A percentile compares a stretch with the other conserved stretches of the same genome.
Conservation (phyloP, 257 asterid species). For the Euphrasia confusa region DNA sequence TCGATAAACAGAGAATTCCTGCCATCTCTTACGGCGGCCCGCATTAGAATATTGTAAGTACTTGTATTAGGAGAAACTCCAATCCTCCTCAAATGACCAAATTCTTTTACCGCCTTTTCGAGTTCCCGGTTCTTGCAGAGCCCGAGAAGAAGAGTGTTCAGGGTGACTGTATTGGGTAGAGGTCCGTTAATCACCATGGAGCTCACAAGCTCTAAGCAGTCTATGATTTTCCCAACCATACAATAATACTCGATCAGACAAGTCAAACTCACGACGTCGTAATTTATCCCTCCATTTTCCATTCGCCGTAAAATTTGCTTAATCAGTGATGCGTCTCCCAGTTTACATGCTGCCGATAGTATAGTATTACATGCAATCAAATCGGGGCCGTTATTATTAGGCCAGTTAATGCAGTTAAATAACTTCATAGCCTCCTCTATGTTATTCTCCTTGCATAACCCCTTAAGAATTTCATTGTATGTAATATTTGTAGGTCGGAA, state of each 20-base stretch:
- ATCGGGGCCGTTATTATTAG: slow-evolving; percentile 43
- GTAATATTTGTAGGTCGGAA: slow-evolving; percentile 43
- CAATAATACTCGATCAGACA: slow-evolving; percentile 48
- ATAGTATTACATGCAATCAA: slow-evolving; percentile 49
- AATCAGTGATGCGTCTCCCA: slow-evolving; percentile 32
- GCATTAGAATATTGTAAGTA: slow-evolving; percentile 49
- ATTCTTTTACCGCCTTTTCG: slow-evolving; percentile 33
- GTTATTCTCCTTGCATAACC: slow-evolving; percentile 42
- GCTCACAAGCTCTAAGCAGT: slow-evolving; percentile 40
- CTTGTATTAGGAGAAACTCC: slow-evolving; percentile 44
- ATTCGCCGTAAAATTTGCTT: slow-evolving; percentile 36
- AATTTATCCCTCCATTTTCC: slow-evolving; percentile 39
- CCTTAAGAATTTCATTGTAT: slow-evolving; percentile 50
- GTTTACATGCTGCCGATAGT: slow-evolving; percentile 55
- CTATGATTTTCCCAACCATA: slow-evolving; percentile 28
- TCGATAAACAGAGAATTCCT: slow-evolving; percentile 33
- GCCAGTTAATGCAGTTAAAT: slow-evolving; percentile 40
- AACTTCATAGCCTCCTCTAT: slow-evolving; percentile 37
- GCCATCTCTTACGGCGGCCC: slow-evolving; percentile 41
- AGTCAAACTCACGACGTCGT: slow-evolving; percentile 45
- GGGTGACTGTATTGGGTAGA: slow-evolving; percentile 36
- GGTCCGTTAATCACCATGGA: slow-evolving; percentile 41
- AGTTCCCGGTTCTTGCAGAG: slow-evolving; percentile 49
- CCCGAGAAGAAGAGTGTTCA: slow-evolving; percentile 43
- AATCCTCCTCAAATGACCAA: slow-evolving; percentile 29